A percentile compares a stretch with the other conserved stretches of the same genome.
Conservation (phyloP, 176 grass and related monocot species). For the Zoysia pacifica region DNA sequence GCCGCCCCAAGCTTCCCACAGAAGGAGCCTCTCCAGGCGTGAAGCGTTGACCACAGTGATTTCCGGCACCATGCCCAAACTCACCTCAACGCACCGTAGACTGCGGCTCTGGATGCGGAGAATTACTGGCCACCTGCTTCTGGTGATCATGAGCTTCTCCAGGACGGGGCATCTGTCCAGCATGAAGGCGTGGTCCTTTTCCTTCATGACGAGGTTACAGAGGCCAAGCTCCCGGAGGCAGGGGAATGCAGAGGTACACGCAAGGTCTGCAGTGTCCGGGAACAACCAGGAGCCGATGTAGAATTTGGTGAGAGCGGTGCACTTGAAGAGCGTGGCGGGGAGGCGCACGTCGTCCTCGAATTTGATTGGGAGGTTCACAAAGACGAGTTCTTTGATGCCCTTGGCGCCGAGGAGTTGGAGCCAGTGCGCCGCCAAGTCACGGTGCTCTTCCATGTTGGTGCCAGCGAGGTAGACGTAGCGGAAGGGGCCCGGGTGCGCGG, state of each 20-base stretch:
- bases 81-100: conserved; percentile 2
- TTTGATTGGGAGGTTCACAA: neutral
- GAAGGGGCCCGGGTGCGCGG: conserved; percentile 25
- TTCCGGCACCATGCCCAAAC: neutral
- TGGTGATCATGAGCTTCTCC: neutral
- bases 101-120: neutral
- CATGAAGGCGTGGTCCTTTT: neutral
- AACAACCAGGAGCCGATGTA: conserved; percentile 3
- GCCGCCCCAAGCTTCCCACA: neutral
- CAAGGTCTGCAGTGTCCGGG: neutral
- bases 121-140: neutral
- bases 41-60: neutral
- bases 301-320: neutral
- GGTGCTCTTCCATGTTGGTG: neutral
- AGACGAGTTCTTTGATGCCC: neutral
- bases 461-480: neutral
- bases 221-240: neutral
- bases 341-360: neutral
- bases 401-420: conserved; percentile 4
- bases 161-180: conserved; percentile 11
- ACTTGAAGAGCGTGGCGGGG: neutral
- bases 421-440: neutral
- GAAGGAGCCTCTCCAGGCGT: conserved; percentile 5
- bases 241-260: neutral
- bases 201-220: neutral